Evolutionary conservation across 176 grass and related monocot genomes (phyloP).

Genomic region (Carex littledalei): DNA sequence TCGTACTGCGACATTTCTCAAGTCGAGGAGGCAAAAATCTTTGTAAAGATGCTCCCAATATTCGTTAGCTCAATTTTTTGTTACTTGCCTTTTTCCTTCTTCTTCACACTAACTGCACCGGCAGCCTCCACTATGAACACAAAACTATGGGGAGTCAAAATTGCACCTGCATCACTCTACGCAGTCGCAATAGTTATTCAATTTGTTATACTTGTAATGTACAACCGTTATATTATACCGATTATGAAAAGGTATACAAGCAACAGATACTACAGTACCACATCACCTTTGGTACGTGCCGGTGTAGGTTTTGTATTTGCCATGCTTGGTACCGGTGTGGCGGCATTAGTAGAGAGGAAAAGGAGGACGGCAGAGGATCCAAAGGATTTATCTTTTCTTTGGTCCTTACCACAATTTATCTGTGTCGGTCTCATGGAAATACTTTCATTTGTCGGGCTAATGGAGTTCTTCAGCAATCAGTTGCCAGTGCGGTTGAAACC

Average conservation of each 20-base stretch:
- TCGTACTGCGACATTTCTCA: conserved; percentile 39
- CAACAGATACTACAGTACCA: conserved; percentile 18
- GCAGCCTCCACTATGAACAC: conserved; percentile 54
- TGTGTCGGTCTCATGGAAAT: conserved; percentile 45
- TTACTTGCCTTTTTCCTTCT: conserved; percentile 38
- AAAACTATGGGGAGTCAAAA: conserved; percentile 20
- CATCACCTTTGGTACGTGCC: conserved; percentile 33
- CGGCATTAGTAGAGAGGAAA: conserved; percentile 42
- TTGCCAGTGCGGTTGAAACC: conserved; percentile 55
- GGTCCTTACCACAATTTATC: conserved; percentile 46
- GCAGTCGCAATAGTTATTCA: conserved; percentile 57
- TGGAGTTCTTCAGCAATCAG: conserved; percentile 65
- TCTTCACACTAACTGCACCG: conserved; percentile 53
- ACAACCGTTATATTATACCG: conserved; percentile 21
- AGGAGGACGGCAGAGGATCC: conserved; percentile 29
- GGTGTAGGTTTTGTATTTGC: conserved; percentile 38
- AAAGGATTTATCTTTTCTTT: conserved; percentile 41
- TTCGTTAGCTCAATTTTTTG: conserved; percentile 39
- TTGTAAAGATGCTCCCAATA: conserved; percentile 43
- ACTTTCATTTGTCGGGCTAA: conserved; percentile 45
- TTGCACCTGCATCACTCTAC: conserved; percentile 51
- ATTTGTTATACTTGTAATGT: conserved; percentile 39
- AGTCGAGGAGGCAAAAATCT: conserved; percentile 29
- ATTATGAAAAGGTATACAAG: conserved; percentile 33
- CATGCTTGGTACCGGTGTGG: conserved; percentile 30